A percentile compares a stretch with the other conserved stretches of the same genome.
Evolutionary conservation across 129 eudicot genomes (phyloP).

Genomic region (Rutidosis leptorrhynchoides): DNA sequence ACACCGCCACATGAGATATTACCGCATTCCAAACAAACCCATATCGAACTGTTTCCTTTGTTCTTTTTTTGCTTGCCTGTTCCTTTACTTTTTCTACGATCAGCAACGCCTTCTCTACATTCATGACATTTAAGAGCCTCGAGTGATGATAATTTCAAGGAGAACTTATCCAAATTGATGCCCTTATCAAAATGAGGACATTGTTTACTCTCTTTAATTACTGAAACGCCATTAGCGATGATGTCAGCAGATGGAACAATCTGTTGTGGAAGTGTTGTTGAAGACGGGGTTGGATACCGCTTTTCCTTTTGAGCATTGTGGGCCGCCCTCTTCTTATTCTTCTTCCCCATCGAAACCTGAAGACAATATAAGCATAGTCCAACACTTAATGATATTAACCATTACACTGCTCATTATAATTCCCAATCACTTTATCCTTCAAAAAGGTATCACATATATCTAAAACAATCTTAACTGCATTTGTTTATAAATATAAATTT

Average conservation of each 20-base stretch:
- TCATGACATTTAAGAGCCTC: constrained; percentile 65
- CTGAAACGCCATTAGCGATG: constrained; percentile 31
- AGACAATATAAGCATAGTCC: constrained; percentile 7
- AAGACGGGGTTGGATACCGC: constrained; percentile 36
- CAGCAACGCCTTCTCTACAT: constrained; percentile 56
- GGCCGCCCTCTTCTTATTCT: constrained; percentile 60
- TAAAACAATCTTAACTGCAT: background rate
- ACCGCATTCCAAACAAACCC: constrained; percentile 94
- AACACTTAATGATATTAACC: constrained; percentile 18
- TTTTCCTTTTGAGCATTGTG: constrained; percentile 62
- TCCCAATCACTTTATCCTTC: background rate
- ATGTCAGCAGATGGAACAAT: constrained; percentile 22
- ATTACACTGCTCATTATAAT: background rate
- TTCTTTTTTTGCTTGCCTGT: constrained; percentile 64
- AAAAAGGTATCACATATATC: background rate
- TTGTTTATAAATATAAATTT: background rate
- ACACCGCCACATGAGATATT: constrained; percentile 85
- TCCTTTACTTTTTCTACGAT: constrained; percentile 45
- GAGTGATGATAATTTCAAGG: constrained; percentile 41
- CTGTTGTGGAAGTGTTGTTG: constrained; percentile 35
- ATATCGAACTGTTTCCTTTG: constrained; percentile 59
- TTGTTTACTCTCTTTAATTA: constrained; percentile 41
- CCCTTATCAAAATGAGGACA: constrained; percentile 78
- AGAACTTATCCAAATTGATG: constrained; percentile 51
- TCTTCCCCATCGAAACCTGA: constrained; percentile 79